These are phyloP conservation scores for Dittrichia graveolens DNA, from an alignment of 129 eudicot species.

Conservation along the genomic window DNA sequence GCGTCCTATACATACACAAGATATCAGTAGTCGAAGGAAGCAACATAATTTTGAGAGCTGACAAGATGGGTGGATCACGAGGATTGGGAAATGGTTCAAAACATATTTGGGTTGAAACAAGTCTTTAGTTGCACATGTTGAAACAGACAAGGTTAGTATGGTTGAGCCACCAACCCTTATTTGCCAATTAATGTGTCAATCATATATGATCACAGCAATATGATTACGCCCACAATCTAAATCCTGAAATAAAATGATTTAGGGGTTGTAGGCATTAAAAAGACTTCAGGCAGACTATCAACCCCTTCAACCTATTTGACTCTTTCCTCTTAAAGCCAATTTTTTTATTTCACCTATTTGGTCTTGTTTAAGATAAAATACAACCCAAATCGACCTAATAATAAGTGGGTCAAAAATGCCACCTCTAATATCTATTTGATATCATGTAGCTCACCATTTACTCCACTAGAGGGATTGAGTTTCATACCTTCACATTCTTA, in stretches of 20 bases:
- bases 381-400: background rate
- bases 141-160: no score
- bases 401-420: no score
- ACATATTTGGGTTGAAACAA: background rate
- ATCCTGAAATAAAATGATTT: background rate
- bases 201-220: background rate
- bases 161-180: no score
- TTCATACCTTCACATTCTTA: conserved; percentile 62
- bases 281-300: background rate
- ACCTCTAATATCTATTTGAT: no score
- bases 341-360: background rate
- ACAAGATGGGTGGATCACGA: background rate
- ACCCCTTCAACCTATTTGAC: background rate
- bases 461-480: conserved; percentile 14
- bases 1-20: conserved; percentile 64
- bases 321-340: background rate
- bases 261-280: background rate
- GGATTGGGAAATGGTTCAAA: background rate
- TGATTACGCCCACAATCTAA: background rate
- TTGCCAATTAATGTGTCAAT: background rate
- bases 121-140: no score
- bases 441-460: background rate
- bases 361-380: background rate
- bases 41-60: background rate
- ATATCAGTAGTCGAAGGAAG: conserved; percentile 19